These are phyloP conservation scores for Trichoderma guizhouense DNA, from an alignment of 2,329 filamentous ascomycete species.

Conservation along the genomic window DNA sequence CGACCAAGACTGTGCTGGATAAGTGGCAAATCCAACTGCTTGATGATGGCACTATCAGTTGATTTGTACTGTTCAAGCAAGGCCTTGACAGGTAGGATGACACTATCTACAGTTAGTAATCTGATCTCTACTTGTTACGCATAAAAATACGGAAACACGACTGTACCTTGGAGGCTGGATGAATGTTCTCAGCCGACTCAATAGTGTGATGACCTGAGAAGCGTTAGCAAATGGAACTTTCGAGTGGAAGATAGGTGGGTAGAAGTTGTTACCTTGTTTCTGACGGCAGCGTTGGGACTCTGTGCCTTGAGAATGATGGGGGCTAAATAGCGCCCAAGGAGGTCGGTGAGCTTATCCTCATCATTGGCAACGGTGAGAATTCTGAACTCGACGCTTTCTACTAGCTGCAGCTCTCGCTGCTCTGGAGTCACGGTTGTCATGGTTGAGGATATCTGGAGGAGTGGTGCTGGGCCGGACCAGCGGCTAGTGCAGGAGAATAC, in stretches of 20 bases:
- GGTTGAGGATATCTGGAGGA: background rate
- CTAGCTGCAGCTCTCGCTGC: conserved; percentile 73
- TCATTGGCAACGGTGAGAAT: conserved; percentile 77
- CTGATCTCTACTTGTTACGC: background rate
- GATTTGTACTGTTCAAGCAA: conserved; percentile 87
- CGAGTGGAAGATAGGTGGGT: background rate
- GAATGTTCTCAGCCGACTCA: conserved; percentile 52
- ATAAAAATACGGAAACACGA: background rate
- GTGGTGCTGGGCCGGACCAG: conserved; percentile 1
- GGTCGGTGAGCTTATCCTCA: conserved; percentile 74
- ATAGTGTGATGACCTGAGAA: conserved; percentile 47
- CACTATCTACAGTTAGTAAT: conserved; percentile 36
- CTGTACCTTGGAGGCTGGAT: conserved; percentile 49
- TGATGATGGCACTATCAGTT: conserved; percentile 67
- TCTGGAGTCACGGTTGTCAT: conserved; percentile 46
- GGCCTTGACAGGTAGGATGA: conserved; percentile 79
- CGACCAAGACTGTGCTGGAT: conserved; percentile 73
- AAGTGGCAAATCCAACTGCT: conserved; percentile 84
- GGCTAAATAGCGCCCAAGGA: conserved; percentile 75
- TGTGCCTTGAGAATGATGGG: conserved; percentile 82
- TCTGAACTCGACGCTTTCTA: conserved; percentile 80
- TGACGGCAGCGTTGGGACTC: conserved; percentile 75
- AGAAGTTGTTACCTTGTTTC: conserved; percentile 61
- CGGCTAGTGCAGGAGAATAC: background rate
- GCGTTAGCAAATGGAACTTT: background rate